Evolutionary conservation across 176 grass and related monocot genomes (phyloP), one percentile per base, ranked within the genome.

Genomic region (Hordeum marinum): DNA sequence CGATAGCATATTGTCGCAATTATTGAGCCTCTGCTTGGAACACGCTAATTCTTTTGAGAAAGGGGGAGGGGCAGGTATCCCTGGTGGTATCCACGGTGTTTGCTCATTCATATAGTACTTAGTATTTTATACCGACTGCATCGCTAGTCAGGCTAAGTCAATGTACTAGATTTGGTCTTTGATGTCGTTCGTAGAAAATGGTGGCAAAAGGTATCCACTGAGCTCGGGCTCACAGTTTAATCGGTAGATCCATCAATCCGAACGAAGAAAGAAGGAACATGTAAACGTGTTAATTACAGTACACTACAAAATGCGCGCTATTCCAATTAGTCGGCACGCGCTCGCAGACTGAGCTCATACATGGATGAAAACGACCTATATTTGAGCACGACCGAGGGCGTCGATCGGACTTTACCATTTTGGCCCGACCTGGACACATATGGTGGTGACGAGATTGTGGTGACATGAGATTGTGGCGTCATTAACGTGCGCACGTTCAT

Each of bases 381-480:
- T 75, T 50, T 31, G 42, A 8, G 45, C 14, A 29, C 71, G 13
- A 74, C 8, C 24, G 0, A 48, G 13, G 42, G 42, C 26, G 13
- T 31, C 43, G 46, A 17, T 50, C 5, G 1, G 45, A 50, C 4
- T 75, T 75, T 39, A 60, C 11, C 6, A 39, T 60, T 78, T 60
- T 37, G 15, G n/a, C 11, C 20, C 10, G 10, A 11, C 24, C 8
- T 45, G 77, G 4, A 59, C 23, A 48, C 71, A 29, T 18, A 74
- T 29, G 68, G 21, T 21, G 74, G 54, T 60, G 54, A 62, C 35
- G 76, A 80, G 27, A 20, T 34, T 9, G 5, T 80, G 39, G 60
- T 48, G 77, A 80, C 77, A 80, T 66, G 39, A 45, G 24, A 25
- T 80, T 80, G 77, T 63, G 77, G 42, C 57, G 36, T 15, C 23